These are phyloP conservation scores for Cornus kousa DNA, from an alignment of 148 eudicot genomes.

Conservation along the genomic window DNA sequence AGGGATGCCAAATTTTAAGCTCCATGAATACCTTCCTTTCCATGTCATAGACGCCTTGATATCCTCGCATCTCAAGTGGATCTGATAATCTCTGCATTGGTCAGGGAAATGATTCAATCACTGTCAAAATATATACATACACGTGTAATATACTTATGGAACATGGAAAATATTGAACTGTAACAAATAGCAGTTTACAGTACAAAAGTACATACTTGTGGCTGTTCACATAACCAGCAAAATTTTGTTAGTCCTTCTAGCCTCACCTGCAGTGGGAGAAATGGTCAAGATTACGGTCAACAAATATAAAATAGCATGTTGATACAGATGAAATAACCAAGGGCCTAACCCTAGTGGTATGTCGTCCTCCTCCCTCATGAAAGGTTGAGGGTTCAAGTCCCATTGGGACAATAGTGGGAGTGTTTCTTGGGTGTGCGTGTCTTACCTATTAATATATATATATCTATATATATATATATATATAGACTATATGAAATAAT, in stretches of 20 bases:
- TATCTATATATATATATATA: too few relatives aligned
- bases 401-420: too few relatives aligned
- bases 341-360: too few relatives aligned
- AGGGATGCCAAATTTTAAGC: background rate
- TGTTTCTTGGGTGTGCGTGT: too few relatives aligned
- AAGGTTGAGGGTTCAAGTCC: too few relatives aligned
- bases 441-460: too few relatives aligned
- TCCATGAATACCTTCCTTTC: constrained; percentile 53
- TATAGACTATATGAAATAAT: too few relatives aligned
- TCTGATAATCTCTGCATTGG: constrained; percentile 47
- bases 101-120: background rate
- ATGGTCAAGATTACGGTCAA: background rate
- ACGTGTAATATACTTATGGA: background rate
- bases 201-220: constrained; percentile 39
- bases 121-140: background rate
- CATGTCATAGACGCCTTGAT: constrained; percentile 67
- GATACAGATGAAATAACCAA: background rate
- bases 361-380: too few relatives aligned
- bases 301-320: background rate
- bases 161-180: background rate
- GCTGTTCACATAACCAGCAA: constrained; percentile 72
- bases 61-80: constrained; percentile 77
- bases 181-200: background rate
- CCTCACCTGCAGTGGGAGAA: constrained; percentile 48
- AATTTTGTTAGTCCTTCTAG: constrained; percentile 53